Percentiles rank a stretch among this genome's conserved stretches.
Conservation (phyloP, 2,329 filamentous ascomycete genomes). For the Aspergillus eucalypticola region DNA sequence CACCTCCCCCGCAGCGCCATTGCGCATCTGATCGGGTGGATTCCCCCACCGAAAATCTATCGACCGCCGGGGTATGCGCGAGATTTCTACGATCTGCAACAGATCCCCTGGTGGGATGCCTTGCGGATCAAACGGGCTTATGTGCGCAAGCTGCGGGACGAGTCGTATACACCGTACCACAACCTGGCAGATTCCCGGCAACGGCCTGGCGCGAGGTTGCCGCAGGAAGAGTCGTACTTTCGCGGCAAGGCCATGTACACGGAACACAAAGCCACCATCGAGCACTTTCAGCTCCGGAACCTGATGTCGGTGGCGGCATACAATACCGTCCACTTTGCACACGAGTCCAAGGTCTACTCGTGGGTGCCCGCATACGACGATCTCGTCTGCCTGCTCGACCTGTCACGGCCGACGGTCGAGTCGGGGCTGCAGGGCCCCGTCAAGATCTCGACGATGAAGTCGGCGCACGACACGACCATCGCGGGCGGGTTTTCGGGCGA, state of each 20-base stretch:
- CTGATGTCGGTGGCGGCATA: slow-evolving; percentile 56
- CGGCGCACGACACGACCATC: slow-evolving; percentile 52
- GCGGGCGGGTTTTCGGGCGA: slow-evolving; percentile 60
- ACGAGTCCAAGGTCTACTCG: slow-evolving; percentile 49
- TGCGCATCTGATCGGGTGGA: slow-evolving; percentile 37
- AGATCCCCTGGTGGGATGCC: slow-evolving; percentile 43
- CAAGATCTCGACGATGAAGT: slow-evolving; percentile 56
- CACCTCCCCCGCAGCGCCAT: slow-evolving; percentile 31
- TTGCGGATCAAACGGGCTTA: slow-evolving; percentile 39
- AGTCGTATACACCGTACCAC: slow-evolving; percentile 45
- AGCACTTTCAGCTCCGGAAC: slow-evolving; percentile 63
- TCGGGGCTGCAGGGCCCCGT: slow-evolving; percentile 39
- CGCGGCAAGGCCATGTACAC: slow-evolving; percentile 52
- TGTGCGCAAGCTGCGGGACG: slow-evolving; percentile 41
- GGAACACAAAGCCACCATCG: slow-evolving; percentile 51
- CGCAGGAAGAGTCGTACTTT: slow-evolving; percentile 49
- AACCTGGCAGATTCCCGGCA: slow-evolving; percentile 36
- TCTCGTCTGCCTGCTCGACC: slow-evolving; percentile 50
- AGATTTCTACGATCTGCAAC: slow-evolving; percentile 42
- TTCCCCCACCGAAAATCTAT: slow-evolving; percentile 33
- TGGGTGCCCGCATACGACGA: slow-evolving; percentile 50
- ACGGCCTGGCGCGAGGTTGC: slow-evolving; percentile 31
- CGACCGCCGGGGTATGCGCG: slow-evolving; percentile 31
- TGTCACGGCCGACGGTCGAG: slow-evolving; percentile 45
- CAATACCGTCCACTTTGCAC: slow-evolving; percentile 58